Conservation (phyloP, 306 rosid genomes). For the Pterocarpus santalinus region DNA sequence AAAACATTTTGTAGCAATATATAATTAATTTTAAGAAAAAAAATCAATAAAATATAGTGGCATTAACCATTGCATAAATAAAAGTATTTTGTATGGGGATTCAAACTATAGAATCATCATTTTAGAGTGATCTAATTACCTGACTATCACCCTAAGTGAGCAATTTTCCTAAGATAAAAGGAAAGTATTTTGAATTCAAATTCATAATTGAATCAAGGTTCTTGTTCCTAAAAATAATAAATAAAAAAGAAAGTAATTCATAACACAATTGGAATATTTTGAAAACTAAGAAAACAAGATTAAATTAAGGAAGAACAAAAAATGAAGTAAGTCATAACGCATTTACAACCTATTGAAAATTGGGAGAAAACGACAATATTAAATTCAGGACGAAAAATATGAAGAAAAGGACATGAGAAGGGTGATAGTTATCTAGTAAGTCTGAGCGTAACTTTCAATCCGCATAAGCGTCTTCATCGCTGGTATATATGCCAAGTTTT, state of each 20-base stretch:
- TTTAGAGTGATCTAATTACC: background rate
- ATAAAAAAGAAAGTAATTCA: background rate
- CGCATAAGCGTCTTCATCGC: background rate
- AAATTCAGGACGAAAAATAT: background rate
- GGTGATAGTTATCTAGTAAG: background rate
- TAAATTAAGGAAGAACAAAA: background rate
- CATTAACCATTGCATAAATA: background rate
- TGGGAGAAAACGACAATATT: background rate
- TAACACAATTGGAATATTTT: no score
- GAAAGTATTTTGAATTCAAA: no score
- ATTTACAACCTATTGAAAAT: background rate
- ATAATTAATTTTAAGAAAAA: no score
- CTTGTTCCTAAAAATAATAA: background rate
- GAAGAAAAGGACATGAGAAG: background rate
- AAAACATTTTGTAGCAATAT: background rate
- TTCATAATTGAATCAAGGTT: background rate
- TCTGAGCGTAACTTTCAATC: background rate
- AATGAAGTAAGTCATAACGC: background rate
- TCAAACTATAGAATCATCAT: background rate
- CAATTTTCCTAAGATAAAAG: no score
- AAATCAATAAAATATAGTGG: no score
- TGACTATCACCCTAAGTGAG: no score
- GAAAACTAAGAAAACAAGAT: background rate
- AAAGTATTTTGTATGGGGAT: no score
- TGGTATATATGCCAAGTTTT: background rate